phyloP scores from a whole-genome alignment of 345 rosid species.

The Eutrema yunnanense region DNA sequence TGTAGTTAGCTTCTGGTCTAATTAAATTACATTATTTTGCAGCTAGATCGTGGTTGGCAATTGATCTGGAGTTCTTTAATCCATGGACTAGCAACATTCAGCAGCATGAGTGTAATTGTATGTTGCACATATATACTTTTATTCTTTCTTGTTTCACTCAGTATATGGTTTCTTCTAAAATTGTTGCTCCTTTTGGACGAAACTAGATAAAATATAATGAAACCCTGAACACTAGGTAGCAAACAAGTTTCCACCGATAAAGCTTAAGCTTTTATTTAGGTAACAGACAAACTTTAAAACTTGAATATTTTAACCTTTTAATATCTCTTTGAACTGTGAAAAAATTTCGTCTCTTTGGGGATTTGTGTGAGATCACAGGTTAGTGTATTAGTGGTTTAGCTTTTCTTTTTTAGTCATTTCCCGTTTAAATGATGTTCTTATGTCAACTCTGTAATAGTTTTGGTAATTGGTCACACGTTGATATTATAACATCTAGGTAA shows the following conservation, averaged over 20 bases:
- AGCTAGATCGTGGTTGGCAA: constrained; percentile 71
- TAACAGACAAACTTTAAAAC: neutral
- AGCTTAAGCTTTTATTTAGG: constrained; percentile 5
- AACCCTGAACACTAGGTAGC: neutral
- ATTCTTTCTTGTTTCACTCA: constrained; percentile 7
- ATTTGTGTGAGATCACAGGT: constrained; percentile 3
- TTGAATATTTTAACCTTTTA: neutral
- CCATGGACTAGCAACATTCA: constrained; percentile 75
- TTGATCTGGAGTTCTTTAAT: constrained; percentile 65
- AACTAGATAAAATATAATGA: neutral
- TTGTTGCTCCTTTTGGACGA: neutral
- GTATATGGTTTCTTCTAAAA: neutral
- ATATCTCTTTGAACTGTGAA: neutral
- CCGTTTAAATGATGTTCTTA: neutral
- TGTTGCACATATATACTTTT: constrained; percentile 35
- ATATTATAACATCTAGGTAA: neutral
- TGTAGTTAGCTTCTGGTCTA: constrained; percentile 10
- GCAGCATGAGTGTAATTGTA: constrained; percentile 62
- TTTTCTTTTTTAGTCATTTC: constrained; percentile 7
- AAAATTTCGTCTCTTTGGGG: neutral
- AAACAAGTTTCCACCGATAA: neutral
- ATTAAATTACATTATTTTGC: constrained; percentile 31
- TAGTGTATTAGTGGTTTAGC: neutral
- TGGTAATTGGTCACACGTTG: neutral
- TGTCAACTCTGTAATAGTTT: constrained; percentile 1